Base-by-base conservation (phyloP, 2,329 filamentous ascomycete genomes). In the Neonectria faginata region DNA sequence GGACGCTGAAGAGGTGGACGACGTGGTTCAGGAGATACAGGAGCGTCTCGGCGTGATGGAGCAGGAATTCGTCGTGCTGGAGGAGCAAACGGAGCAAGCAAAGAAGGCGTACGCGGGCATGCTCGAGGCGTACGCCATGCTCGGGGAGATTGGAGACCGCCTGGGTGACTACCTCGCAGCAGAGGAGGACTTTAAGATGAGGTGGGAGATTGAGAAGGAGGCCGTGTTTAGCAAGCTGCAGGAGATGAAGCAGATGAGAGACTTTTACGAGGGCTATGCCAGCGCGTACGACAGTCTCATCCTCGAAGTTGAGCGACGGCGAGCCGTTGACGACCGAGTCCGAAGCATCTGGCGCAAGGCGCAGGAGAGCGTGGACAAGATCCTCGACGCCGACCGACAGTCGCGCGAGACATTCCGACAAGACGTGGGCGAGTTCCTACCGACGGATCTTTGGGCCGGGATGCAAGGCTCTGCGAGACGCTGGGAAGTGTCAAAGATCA, bases 221-320 rank as follows among this genome's bases (percentile, higher is more conserved):
- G 85, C 84, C 18, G 92, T 98, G 25, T 83, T 85, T 39, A 83
- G 81, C 16, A 91, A 89, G 70, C 87, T 97, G 44, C 82, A 85
- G 10, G 93, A 97, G 73, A 91, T 98, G 78, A 89, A 91, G 56
- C 88, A 88, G 22, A 87, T 97, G 72, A 86, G 89, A 11, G 83
- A 88, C n/a, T 93, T 97, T 72, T 98, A 97, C 78, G 91, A 95
- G 65, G 90, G 91, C 18, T 99, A 98, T 73, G 85, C 92, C 20
- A 86, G 89, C 57, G 93, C 94, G 0, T 98, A 99, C 75, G 91
- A 93, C 70, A 89, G 91, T 20, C 82, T 99, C 12, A 86, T 97
- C 25, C 85, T 97, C 1, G 96, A 99, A 77, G 91, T 94, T 6
- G 91, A 91, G 57, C 85, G 96, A 25, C 86, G 96, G 10, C 88